Evolutionary conservation across 768 basidiomycete genomes (phyloP).

Genomic region (Kwoniella botswanensis): DNA sequence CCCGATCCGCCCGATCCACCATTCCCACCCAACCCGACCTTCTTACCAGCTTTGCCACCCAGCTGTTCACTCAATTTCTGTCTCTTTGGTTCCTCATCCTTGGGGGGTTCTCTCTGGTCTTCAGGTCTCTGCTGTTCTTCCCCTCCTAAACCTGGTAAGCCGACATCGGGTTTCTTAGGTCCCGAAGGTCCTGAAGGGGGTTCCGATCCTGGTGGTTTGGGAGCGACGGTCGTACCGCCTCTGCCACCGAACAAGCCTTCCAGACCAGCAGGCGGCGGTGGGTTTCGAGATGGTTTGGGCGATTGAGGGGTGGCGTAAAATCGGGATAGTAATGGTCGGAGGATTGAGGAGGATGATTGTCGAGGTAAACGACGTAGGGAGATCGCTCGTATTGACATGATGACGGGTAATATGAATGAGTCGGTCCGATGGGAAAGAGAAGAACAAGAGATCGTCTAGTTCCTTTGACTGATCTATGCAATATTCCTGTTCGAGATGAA

Average conservation of each 20-base stretch:
- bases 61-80: slow-evolving; percentile 42
- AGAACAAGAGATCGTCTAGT: background rate
- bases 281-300: slow-evolving; percentile 39
- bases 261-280: slow-evolving; percentile 48
- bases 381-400: slow-evolving; percentile 45
- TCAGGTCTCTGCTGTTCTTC: slow-evolving; percentile 20
- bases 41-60: slow-evolving; percentile 41
- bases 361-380: slow-evolving; percentile 36
- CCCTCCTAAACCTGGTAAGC: slow-evolving; percentile 30
- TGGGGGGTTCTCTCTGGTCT: slow-evolving; percentile 30
- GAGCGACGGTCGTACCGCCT: slow-evolving; percentile 42
- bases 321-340: slow-evolving; percentile 33
- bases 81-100: slow-evolving; percentile 33
- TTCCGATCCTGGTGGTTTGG: slow-evolving; percentile 46
- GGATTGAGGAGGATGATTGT: slow-evolving; percentile 9
- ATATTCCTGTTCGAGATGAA: background rate
- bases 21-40: slow-evolving; percentile 45
- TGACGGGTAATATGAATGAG: slow-evolving; percentile 6
- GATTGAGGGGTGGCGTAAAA: slow-evolving; percentile 43
- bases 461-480: background rate
- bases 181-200: slow-evolving; percentile 44
- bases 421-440: background rate
- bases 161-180: slow-evolving; percentile 48
- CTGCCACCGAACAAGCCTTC: slow-evolving; percentile 45
- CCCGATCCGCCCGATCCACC: slow-evolving; percentile 42